Evolutionary conservation across 352 stramenopile genomes (phyloP), one percentile per base, ranked within the genome.

Genomic region (Pythium pectinolyticum): DNA sequence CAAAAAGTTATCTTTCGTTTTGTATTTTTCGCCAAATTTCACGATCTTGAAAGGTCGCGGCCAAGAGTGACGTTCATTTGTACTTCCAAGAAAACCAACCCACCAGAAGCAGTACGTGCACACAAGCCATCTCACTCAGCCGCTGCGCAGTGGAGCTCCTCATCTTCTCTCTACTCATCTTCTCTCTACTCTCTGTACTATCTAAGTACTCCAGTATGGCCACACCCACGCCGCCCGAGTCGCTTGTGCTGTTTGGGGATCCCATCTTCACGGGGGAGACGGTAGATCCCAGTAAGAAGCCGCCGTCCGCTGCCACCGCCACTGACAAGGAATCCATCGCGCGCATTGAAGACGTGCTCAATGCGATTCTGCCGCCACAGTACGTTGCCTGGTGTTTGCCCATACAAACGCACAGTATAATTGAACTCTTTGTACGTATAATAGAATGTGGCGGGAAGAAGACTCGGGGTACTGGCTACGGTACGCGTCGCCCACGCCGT

Each of bases 231-330:
- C 86, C 83, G 43, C 91, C 91, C 35, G 85, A 96, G 72, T 96
- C 81, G 30, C 78, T 97, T 10, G 80, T 97, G 61, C 89, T 90
- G 47, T 96, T 92, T 70, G 82, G 90, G 22, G 84, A 92, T 32
- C 88, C 91, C 28, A 94, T 97, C 68, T 97, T 96, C 70, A 95
- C 86, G 11, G 91, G 89, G 10, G 84, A 96, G 63, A 82, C 74
- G 17, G 63, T 86, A 8, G 82, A 88, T 32, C 73, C 79, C 25
- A 61, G 66, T n/a, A 90, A 85, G 66, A 85, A 78, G 47, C 59
- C 58, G 17, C 56, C 70, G n/a, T 60, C 72, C 10, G 40, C 69
- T 19, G 48, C 57, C 12, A 59, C 65, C 51, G 31, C 65, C 37
- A 63, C 62, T 52, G 53, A 71, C 28, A 52, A 74, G 63, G 82